Base-by-base conservation (phyloP, 176 grass and related monocot genomes). In the Raddia distichophylla region DNA sequence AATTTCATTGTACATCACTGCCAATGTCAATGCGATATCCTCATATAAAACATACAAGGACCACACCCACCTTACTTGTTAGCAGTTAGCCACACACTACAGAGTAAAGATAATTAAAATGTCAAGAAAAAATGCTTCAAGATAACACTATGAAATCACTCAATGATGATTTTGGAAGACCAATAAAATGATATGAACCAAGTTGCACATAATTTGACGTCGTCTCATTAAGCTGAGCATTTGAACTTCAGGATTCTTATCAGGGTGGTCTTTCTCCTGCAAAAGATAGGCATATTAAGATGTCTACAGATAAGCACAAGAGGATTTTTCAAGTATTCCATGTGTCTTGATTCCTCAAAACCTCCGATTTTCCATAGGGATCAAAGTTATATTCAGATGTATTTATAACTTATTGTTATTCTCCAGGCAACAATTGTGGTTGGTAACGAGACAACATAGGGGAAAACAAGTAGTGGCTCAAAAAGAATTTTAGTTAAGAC, bases 221-320 rank as follows among this genome's bases (percentile, higher is more conserved):
- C 49, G 10, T 15, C 50, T 65, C 12, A 71, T 48, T 71, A 55
- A 73, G 57, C 80, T 48, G 4, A 63, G 5, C 17, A 62, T 70
- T 49, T 81, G 63, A 45, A 64, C 11, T 85, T 75, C 47, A 76
- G 62, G 16, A 69, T 60, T 50, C 64, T 62, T 49, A 64, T 60
- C 22, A 63, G 15, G 7, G 61, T 65, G 79, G 71, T 64, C 17
- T 71, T 20, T 61, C 2, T 64, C 40, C 71, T 69, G 58, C n/a
- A 76, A 76, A 77, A 71, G 64, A 51, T 46, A 46, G 8, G 49
- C 59, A 84, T 32, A 84, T 75, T 75, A 77, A 75, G 71, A 54
- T 71, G 43, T 47, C 63, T 52, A 64, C 48, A 85, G n/a, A 72
- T 78, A 61, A 73, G 44, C 77, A 81, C 77, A 85, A 86, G 80